phyloP scores from a whole-genome alignment of 1,139 yeast genomes.

The Lodderomyces beijingensis region DNA sequence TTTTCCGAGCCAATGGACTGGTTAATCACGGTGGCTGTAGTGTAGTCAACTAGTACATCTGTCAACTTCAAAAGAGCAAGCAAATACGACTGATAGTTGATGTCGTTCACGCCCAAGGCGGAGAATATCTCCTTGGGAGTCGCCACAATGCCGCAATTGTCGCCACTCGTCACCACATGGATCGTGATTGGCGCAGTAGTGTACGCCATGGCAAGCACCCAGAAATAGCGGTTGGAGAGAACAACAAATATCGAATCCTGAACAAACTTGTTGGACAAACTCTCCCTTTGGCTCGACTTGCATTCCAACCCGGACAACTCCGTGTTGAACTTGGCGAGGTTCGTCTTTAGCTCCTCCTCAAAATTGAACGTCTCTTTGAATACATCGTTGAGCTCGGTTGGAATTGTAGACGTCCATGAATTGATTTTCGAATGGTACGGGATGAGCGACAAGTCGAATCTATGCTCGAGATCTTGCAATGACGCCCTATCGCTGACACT shows the following conservation, averaged over 20 bases:
- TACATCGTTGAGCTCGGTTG: constrained; percentile 6
- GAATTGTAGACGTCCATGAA: constrained; percentile 8
- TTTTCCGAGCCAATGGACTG: constrained; percentile 16
- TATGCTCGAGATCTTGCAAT: constrained; percentile 14
- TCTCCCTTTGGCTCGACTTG: constrained; percentile 18
- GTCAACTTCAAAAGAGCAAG: constrained; percentile 21
- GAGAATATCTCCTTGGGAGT: constrained; percentile 17
- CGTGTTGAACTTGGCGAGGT: constrained; percentile 6
- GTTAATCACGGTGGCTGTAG: constrained; percentile 24
- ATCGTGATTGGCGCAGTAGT: constrained; percentile 10
- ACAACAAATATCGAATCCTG: constrained; percentile 22
- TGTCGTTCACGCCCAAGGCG: constrained; percentile 11
- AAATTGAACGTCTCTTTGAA: constrained; percentile 4
- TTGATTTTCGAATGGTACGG: constrained; percentile 11
- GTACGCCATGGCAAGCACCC: constrained; percentile 13
- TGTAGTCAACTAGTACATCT: constrained; percentile 26
- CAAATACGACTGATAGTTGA: constrained; percentile 22
- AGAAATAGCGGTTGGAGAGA: constrained; percentile 18
- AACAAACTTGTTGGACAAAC: constrained; percentile 16
- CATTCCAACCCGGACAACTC: constrained; percentile 12
- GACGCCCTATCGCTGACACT: constrained; percentile 11
- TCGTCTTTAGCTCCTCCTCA: constrained; percentile 4
- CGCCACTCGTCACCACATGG: constrained; percentile 10
- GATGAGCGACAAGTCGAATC: constrained; percentile 11
- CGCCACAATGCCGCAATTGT: constrained; percentile 17